These are phyloP conservation scores for Trypanosoma grayi DNA, from an alignment of 208 protist species.

Conservation along the genomic window DNA sequence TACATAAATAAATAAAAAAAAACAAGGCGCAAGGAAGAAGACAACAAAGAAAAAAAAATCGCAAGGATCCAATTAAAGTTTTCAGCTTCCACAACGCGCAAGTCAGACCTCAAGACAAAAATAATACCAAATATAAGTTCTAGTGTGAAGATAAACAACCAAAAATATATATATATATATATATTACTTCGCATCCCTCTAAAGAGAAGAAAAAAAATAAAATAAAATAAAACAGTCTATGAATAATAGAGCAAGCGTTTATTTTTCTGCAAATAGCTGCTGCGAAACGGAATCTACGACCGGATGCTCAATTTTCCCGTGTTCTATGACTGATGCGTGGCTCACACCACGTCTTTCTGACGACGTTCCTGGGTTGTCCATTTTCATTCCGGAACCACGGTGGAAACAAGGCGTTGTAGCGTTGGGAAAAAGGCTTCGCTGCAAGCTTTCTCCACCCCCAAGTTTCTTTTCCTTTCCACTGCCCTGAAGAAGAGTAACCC, in stretches of 20 bases:
- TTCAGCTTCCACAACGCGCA: neutral
- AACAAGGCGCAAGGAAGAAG: slow-evolving; percentile 1
- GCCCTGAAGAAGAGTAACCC: slow-evolving; percentile 21
- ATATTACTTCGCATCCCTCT: neutral
- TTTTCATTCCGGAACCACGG: neutral
- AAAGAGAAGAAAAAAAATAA: slow-evolving; percentile 1
- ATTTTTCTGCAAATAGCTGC: slow-evolving; percentile 20
- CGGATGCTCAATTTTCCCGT: slow-evolving; percentile 3
- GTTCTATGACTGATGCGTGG: neutral
- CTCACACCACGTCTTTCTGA: neutral
- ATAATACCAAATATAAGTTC: neutral
- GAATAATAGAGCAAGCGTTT: neutral
- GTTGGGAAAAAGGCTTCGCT: slow-evolving; percentile 22
- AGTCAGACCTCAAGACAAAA: neutral
- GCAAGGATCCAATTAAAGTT: neutral
- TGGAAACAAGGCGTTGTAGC: neutral
- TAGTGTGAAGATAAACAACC: neutral
- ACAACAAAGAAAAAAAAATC: slow-evolving; percentile 8
- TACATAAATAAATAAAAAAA: slow-evolving; percentile 4
- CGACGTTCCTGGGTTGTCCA: neutral
- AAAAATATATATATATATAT: slow-evolving; percentile 1
- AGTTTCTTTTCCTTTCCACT: slow-evolving; percentile 1
- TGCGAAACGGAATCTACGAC: slow-evolving; percentile 20
- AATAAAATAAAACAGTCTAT: slow-evolving; percentile 5
- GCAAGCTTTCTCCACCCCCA: slow-evolving; percentile 4